phyloP scores from a whole-genome alignment of 164 flowering plant genomes.

The Santalum album region DNA sequence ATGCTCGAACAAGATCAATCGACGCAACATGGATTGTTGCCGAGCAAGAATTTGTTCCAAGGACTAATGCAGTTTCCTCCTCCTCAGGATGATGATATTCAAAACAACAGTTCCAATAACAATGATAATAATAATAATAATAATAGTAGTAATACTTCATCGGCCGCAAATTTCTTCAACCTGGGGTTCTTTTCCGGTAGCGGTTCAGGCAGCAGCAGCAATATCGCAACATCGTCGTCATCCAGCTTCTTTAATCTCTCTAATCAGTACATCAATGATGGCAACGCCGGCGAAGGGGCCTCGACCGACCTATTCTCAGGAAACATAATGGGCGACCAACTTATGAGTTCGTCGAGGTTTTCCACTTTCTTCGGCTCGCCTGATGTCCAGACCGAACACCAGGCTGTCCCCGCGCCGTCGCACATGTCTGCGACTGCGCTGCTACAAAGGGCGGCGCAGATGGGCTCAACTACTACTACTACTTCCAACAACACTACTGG shows the following conservation, averaged over 20 bases:
- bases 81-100: no score
- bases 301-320: constrained; percentile 32
- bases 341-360: constrained; percentile 1
- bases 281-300: constrained; percentile 13
- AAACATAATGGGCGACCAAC: constrained; percentile 26
- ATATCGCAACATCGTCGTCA: constrained; percentile 14
- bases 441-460: constrained; percentile 76
- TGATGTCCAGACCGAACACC: constrained; percentile 22
- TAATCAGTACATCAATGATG: constrained; percentile 24
- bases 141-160: constrained; percentile 17
- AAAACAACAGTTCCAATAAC: neutral
- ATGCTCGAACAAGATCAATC: constrained; percentile 21
- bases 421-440: constrained; percentile 86
- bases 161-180: constrained; percentile 42
- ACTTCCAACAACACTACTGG: neutral
- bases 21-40: constrained; percentile 22
- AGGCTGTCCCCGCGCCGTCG: constrained; percentile 22
- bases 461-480: constrained; percentile 49
- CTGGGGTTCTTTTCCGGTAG: constrained; percentile 42
- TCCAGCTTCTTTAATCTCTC: constrained; percentile 22
- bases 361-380: constrained; percentile 29
- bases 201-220: constrained; percentile 14
- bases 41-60: constrained; percentile 33
- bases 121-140: constrained; percentile 26
- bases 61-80: constrained; percentile 54